These are phyloP conservation scores for Persicaria tinctoria DNA, from an alignment of 148 eudicot species.

Conservation along the genomic window DNA sequence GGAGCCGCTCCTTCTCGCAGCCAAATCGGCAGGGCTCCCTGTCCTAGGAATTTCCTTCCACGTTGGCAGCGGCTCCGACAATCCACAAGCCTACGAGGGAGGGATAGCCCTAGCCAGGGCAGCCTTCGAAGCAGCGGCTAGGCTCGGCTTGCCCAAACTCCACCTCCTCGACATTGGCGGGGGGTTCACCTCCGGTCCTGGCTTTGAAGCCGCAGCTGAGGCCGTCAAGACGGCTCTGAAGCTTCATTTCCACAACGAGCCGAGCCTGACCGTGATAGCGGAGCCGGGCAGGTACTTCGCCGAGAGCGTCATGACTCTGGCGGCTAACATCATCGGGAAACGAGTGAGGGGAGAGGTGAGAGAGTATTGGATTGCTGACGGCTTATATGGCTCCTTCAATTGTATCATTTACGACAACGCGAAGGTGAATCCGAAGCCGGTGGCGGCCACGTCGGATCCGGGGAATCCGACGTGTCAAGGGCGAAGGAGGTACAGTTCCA, in stretches of 20 bases:
- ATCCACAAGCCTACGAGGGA: constrained; percentile 5
- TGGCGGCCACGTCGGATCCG: no score
- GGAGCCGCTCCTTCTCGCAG: constrained; percentile 15
- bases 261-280: no score
- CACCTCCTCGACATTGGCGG: constrained; percentile 25
- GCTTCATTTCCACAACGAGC: neutral
- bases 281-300: no score
- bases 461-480: no score
- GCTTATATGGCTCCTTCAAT: no score
- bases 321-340: no score
- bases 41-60: constrained; percentile 19
- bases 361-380: no score
- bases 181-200: constrained; percentile 13
- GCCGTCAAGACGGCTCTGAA: constrained; percentile 6
- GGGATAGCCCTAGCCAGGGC: constrained; percentile 14
- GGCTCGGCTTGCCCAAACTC: constrained; percentile 21
- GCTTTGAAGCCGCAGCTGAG: constrained; percentile 9
- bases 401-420: no score
- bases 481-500: no score
- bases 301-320: no score
- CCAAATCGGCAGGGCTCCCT: constrained; percentile 10
- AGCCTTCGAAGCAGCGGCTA: constrained; percentile 15
- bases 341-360: no score
- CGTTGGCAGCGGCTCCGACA: neutral
- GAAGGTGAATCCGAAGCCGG: no score